Evolutionary conservation across 1,139 yeast species (phyloP), one percentile per base, ranked within the genome.

Genomic region (Taphrina flavorubra): DNA sequence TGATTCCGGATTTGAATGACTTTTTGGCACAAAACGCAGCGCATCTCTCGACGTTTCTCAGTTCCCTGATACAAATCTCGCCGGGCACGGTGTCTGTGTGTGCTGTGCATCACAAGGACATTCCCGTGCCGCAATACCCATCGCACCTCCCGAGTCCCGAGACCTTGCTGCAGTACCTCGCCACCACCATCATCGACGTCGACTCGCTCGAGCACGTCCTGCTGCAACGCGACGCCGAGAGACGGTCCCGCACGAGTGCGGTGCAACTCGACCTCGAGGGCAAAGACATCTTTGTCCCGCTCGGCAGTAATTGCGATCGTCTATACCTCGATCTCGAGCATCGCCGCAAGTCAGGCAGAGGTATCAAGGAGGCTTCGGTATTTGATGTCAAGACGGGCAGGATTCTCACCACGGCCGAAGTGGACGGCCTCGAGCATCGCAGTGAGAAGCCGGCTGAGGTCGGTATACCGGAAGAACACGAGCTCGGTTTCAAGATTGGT

Each of bases 401-500:
- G 18, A 40, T 56, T 3, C 47, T 37, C 18, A 34, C 51, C 14
- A 49, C 59, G 51, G 46, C 13, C n/a, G 56, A 63, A n/a, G 61
- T 53, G 11, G 44, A 46, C 6, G 61, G 47, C 1, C 46, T 63
- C 14, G 51, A 42, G 25, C 34, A 42, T 20, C 18, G 42, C 16
- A n/a, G 14, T n/a, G 59, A 51, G 31, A 47, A 13, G 34, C 34
- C 55, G n/a, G 44, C 16, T 6, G 37, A 55, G 20, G 56, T 37
- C 18, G 68, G 46, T 13, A 83, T 82, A n/a, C 76, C 88, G 70
- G 79, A 92, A 68, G 85, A 87, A 72, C 90, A 84, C 64, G 81
- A 92, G 74, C 90, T 97, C 0, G 92, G 98, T 0, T 94, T 94
- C 80, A 92, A 92, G 74, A 80, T 94, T 70, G 82, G 87, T 1